A percentile compares a stretch with the other conserved stretches of the same genome.
Conservation (phyloP, 1,284 basidiomycete genomes). For the Butyriboletus appendiculatus region DNA sequence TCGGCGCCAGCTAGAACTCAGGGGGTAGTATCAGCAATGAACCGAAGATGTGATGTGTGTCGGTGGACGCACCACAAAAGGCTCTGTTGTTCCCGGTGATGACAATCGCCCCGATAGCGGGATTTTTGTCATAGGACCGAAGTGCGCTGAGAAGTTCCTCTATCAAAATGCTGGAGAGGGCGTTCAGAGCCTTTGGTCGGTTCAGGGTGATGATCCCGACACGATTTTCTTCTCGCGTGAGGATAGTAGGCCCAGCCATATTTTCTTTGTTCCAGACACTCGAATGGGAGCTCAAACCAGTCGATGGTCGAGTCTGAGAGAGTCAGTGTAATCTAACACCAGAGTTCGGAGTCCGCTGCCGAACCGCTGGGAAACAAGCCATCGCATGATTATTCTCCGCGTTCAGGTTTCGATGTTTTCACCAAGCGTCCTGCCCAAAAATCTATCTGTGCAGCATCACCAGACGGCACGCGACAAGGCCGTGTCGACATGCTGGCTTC, state of each 20-base stretch:
- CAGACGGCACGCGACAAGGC: constrained; percentile 51
- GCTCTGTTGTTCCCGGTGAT: constrained; percentile 60
- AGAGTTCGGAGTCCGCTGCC: constrained; percentile 1
- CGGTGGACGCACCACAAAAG: constrained; percentile 45
- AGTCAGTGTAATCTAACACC: neutral
- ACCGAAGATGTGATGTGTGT: too few species aligned
- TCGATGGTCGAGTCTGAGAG: neutral
- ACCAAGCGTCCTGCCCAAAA: constrained; percentile 10
- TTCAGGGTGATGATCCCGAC: constrained; percentile 46
- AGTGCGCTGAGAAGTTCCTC: constrained; percentile 48
- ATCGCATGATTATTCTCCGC: neutral
- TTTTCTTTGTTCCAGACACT: neutral
- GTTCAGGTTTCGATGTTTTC: constrained; percentile 5
- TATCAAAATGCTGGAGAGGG: constrained; percentile 53
- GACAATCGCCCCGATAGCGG: constrained; percentile 54
- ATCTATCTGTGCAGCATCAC: constrained; percentile 42
- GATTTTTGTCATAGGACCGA: constrained; percentile 45
- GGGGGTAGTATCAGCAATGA: neutral
- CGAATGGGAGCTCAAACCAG: neutral
- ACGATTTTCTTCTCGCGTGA: constrained; percentile 16
- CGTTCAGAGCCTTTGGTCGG: constrained; percentile 66
- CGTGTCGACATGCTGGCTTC: constrained; percentile 40
- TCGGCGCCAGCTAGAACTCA: constrained; percentile 37
- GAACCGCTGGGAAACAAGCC: neutral
- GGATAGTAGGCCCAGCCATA: constrained; percentile 26